These are phyloP conservation scores for Pseudogymnoascus sp. DNA, from an alignment of 2,329 filamentous ascomycete species.

Conservation along the genomic window DNA sequence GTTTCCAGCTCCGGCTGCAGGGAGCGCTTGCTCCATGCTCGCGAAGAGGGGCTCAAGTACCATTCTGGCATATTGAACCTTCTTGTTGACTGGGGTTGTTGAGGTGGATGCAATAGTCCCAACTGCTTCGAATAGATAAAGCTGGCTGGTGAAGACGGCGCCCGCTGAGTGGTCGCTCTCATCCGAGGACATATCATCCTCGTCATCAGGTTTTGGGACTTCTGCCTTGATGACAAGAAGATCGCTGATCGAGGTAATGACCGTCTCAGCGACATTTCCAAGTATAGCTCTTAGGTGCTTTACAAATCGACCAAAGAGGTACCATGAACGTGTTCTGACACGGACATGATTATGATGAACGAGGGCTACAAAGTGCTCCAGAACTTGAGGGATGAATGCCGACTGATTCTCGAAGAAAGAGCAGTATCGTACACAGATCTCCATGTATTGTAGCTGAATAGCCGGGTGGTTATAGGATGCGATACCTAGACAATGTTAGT, in stretches of 20 bases:
- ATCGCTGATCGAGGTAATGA: conserved; percentile 84
- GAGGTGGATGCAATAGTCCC: conserved; percentile 82
- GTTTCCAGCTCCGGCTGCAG: conserved; percentile 69
- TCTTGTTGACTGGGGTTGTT: conserved; percentile 70
- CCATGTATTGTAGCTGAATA: conserved; percentile 94
- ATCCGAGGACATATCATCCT: conserved; percentile 89
- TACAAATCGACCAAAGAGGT: conserved; percentile 86
- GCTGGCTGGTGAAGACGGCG: conserved; percentile 80
- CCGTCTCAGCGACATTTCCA: conserved; percentile 80
- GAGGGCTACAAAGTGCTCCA: conserved; percentile 85
- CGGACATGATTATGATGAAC: conserved; percentile 83
- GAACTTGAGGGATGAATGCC: conserved; percentile 71
- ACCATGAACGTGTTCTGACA: conserved; percentile 89
- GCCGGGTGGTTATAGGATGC: conserved; percentile 81
- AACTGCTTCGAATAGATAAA: conserved; percentile 90
- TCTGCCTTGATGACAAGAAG: conserved; percentile 87
- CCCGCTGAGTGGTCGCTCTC: conserved; percentile 86
- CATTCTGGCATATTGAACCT: conserved; percentile 76
- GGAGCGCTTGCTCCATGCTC: conserved; percentile 78
- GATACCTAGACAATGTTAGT: conserved; percentile 51
- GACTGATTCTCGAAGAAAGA: conserved; percentile 83
- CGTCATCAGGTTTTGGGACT: conserved; percentile 63
- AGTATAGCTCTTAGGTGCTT: conserved; percentile 79
- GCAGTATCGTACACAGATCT: conserved; percentile 91
- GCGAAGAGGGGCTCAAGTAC: conserved; percentile 83